A percentile compares a stretch with the other conserved stretches of the same genome.
phyloP scores from a whole-genome alignment of 257 asterid species.

The Solanum infundibuliforme region DNA sequence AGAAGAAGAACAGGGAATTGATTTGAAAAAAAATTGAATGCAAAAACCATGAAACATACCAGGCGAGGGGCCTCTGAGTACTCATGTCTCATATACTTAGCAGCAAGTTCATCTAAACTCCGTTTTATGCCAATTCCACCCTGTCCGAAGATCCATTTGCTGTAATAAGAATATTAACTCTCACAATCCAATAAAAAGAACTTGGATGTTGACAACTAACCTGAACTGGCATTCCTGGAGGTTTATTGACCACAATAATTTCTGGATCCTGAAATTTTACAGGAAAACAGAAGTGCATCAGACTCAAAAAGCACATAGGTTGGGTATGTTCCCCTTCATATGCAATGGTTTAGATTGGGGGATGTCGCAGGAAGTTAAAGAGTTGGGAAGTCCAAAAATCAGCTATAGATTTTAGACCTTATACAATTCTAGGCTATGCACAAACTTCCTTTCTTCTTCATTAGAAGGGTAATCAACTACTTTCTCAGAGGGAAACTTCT shows the following conservation, averaged over 20 bases:
- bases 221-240: conserved; percentile 95
- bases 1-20: not conserved
- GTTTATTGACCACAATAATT: conserved; percentile 73
- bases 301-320: not conserved
- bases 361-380: not conserved
- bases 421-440: conserved; percentile 56
- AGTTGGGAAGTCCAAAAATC: not conserved
- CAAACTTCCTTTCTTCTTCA: conserved; percentile 45
- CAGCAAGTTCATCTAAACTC: conserved; percentile 87
- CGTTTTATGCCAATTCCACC: conserved; percentile 80
- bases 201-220: conserved; percentile 15
- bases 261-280: conserved; percentile 48
- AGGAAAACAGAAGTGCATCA: not conserved
- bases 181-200: conserved; percentile 5
- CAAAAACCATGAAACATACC: conserved; percentile 41
- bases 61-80: conserved; percentile 73
- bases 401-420: conserved; percentile 26
- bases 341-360: not conserved
- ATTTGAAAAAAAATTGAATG: not conserved
- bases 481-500: conserved; percentile 25
- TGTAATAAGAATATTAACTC: not conserved
- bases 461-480: conserved; percentile 15
- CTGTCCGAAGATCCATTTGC: conserved; percentile 24
- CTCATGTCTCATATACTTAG: conserved; percentile 66
- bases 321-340: not conserved